phyloP scores from a whole-genome alignment of 495 filamentous ascomycete species.

The Monascus purpureus region DNA sequence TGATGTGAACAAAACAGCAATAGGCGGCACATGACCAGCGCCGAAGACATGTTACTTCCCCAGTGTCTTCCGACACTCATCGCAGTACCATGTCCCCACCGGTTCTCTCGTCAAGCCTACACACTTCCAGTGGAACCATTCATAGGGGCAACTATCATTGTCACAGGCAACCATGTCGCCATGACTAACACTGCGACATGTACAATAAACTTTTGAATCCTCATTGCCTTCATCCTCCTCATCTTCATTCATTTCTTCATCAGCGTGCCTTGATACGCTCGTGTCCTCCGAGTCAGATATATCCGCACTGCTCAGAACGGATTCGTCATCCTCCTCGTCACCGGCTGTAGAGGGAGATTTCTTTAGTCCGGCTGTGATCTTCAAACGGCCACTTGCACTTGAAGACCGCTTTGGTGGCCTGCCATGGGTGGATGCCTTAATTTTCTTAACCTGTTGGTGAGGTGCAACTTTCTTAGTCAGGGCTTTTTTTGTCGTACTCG shows the following conservation, averaged over 20 bases:
- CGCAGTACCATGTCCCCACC: constrained; percentile 85
- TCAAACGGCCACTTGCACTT: constrained; percentile 24
- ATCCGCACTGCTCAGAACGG: constrained; percentile 38
- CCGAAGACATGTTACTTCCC: constrained; percentile 22
- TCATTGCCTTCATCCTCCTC: constrained; percentile 74
- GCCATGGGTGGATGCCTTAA: constrained; percentile 32
- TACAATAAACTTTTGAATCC: constrained; percentile 83
- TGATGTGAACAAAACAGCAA: too few species aligned
- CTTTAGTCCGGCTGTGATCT: constrained; percentile 30
- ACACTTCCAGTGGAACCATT: constrained; percentile 99
- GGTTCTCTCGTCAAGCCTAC: constrained; percentile 84
- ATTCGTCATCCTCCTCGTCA: constrained; percentile 54
- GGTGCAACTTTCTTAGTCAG: constrained; percentile 54
- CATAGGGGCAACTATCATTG: constrained; percentile 78
- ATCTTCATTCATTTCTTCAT: constrained; percentile 52
- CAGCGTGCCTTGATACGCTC: constrained; percentile 21
- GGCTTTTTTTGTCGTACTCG: constrained; percentile 31
- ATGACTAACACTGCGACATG: constrained; percentile 82
- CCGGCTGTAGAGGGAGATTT: constrained; percentile 46
- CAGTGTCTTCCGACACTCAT: constrained; percentile 55
- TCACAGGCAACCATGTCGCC: constrained; percentile 99
- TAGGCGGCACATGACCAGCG: too few species aligned
- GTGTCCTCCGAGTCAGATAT: constrained; percentile 33
- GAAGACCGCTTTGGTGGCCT: constrained; percentile 42
- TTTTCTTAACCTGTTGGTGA: constrained; percentile 44